These are phyloP conservation scores for Sicyos edulis DNA, from an alignment of 306 rosid genomes.

Conservation along the genomic window DNA sequence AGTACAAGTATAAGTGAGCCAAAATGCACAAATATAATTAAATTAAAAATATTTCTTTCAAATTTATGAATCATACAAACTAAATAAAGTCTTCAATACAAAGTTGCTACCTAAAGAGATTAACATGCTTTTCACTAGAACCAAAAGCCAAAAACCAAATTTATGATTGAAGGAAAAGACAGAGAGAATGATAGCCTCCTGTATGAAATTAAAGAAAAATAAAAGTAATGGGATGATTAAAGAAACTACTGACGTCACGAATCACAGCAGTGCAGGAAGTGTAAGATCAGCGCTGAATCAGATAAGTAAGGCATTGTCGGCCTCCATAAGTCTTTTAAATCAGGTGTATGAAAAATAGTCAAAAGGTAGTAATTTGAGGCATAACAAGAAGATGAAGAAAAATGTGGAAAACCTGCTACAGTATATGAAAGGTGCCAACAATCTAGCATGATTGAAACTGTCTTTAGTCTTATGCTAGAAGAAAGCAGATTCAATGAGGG, in stretches of 20 bases:
- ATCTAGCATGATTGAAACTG: constrained; percentile 10
- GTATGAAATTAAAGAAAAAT: neutral
- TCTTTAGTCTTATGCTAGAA: neutral
- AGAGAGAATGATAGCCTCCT: neutral
- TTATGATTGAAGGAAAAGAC: neutral
- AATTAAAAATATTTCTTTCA: neutral
- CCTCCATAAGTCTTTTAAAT: neutral
- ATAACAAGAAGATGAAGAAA: neutral
- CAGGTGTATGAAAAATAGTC: constrained; percentile 9
- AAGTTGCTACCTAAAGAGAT: neutral
- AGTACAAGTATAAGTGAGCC: neutral
- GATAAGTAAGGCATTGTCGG: neutral
- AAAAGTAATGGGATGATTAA: neutral
- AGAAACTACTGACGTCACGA: constrained; percentile 2
- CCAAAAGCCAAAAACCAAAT: neutral
- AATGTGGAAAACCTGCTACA: neutral
- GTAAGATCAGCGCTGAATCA: neutral
- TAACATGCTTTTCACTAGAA: neutral
- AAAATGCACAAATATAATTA: neutral
- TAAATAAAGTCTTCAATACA: neutral
- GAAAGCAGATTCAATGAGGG: no score
- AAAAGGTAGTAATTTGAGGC: neutral
- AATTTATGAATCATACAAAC: neutral
- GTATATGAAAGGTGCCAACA: neutral
- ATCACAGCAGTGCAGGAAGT: neutral